phyloP scores from a whole-genome alignment of 2,329 filamentous ascomycete genomes.

The Talaromyces atroroseus region DNA sequence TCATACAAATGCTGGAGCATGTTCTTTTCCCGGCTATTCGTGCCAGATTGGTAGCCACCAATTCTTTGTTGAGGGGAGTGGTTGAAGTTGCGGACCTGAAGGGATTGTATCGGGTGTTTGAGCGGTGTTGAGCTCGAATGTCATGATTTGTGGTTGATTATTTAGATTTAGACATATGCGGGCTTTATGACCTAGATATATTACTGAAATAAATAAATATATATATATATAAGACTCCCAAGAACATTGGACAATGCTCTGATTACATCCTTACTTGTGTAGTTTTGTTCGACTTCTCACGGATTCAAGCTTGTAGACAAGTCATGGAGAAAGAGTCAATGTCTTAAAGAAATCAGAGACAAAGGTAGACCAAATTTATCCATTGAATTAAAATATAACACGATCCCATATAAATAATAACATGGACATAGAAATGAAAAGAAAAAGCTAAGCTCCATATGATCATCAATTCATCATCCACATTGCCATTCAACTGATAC shows the following conservation, averaged over 20 bases:
- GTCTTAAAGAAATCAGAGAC: too few species aligned
- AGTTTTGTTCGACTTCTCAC: too few species aligned
- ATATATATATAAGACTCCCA: too few species aligned
- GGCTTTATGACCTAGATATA: neutral
- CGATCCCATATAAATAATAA: neutral
- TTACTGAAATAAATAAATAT: too few species aligned
- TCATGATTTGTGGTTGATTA: neutral
- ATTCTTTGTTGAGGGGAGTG: constrained; percentile 66
- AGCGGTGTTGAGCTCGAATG: constrained; percentile 62
- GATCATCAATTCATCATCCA: neutral
- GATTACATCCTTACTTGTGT: too few species aligned
- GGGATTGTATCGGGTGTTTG: constrained; percentile 89
- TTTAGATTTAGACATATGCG: neutral
- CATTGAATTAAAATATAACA: too few species aligned
- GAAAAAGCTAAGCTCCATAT: neutral
- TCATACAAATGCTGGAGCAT: constrained; percentile 75
- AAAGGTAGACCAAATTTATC: too few species aligned
- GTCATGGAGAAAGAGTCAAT: too few species aligned
- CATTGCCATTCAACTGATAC: neutral
- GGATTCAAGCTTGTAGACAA: too few species aligned
- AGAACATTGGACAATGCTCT: too few species aligned
- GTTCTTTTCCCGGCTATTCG: constrained; percentile 87
- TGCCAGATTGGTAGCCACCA: constrained; percentile 74
- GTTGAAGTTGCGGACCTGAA: constrained; percentile 89
- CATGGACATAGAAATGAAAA: neutral